phyloP scores from a whole-genome alignment of 1,284 basidiomycete species.

The Apiotrichum gracile region DNA sequence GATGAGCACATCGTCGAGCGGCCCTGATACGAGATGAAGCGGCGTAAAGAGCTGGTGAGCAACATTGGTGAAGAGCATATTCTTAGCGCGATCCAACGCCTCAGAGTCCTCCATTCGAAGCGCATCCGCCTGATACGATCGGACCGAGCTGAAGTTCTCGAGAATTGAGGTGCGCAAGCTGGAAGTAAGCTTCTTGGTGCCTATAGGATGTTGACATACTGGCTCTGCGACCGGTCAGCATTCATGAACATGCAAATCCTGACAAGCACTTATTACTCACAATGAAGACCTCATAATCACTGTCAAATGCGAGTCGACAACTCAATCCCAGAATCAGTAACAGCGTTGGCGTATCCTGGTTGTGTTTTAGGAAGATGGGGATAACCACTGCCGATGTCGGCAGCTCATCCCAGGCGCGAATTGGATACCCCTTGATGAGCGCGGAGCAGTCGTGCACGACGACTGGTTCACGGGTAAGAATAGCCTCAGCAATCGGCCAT shows the following conservation, averaged over 20 bases:
- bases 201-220: background rate
- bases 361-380: slow-evolving; percentile 41
- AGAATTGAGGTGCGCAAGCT: background rate
- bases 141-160: slow-evolving; percentile 7
- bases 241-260: background rate
- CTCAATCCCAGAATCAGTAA: slow-evolving; percentile 47
- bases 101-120: slow-evolving; percentile 46
- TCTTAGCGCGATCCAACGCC: slow-evolving; percentile 47
- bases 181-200: background rate
- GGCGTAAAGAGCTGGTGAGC: slow-evolving; percentile 47
- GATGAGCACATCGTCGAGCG: slow-evolving; percentile 34
- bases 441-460: slow-evolving; percentile 39
- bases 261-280: slow-evolving; percentile 14
- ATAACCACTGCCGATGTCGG: slow-evolving; percentile 45
- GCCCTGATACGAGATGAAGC: slow-evolving; percentile 45
- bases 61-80: slow-evolving; percentile 41
- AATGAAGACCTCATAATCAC: slow-evolving; percentile 42
- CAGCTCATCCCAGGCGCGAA: slow-evolving; percentile 44
- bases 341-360: slow-evolving; percentile 32
- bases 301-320: slow-evolving; percentile 39
- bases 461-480: slow-evolving; percentile 29
- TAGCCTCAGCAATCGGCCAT: slow-evolving; percentile 41
- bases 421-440: slow-evolving; percentile 35
- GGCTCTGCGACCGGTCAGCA: background rate
- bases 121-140: slow-evolving; percentile 27